Conservation (phyloP, 192 early-diverging fungal genomes). For the Endogone sp. region DNA sequence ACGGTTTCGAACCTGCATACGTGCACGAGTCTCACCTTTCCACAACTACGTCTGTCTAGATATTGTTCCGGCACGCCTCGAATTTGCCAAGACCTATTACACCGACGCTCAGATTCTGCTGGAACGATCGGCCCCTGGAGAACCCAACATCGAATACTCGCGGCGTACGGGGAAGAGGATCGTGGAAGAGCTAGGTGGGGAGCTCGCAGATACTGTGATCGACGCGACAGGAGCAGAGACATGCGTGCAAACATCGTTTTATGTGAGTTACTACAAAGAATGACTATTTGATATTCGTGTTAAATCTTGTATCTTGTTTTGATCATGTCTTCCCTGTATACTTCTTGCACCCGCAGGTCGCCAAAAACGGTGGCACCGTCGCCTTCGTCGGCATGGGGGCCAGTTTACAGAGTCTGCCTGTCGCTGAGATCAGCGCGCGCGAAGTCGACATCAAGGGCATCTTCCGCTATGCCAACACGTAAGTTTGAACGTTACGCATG, state of each 20-base stretch:
- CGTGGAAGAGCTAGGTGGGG: conserved; percentile 11
- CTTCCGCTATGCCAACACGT: conserved; percentile 36
- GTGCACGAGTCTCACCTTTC: too few species aligned
- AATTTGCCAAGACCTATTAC: conserved; percentile 37
- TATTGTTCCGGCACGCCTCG: conserved; percentile 19
- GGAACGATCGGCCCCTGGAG: conserved; percentile 10
- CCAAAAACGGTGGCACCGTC: conserved; percentile 32
- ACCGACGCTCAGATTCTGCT: conserved; percentile 23
- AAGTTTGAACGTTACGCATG: neutral
- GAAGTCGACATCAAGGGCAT: conserved; percentile 36
- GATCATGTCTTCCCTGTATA: neutral
- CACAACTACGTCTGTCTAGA: too few species aligned
- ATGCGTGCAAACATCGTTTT: conserved; percentile 34
- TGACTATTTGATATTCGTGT: too few species aligned
- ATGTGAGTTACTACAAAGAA: conserved; percentile 17
- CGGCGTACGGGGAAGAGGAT: conserved; percentile 14
- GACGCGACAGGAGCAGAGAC: conserved; percentile 40
- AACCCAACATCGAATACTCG: conserved; percentile 30
- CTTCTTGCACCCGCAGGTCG: conserved; percentile 10
- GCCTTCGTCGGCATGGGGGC: conserved; percentile 40
- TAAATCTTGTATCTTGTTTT: too few species aligned
- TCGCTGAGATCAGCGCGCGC: conserved; percentile 24
- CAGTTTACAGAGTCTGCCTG: conserved; percentile 24
- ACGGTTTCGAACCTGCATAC: neutral
- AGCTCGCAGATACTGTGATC: conserved; percentile 30